Evolutionary conservation across 108 stramenopile species (phyloP).

Genomic region (Asterionellopsis glacialis): DNA sequence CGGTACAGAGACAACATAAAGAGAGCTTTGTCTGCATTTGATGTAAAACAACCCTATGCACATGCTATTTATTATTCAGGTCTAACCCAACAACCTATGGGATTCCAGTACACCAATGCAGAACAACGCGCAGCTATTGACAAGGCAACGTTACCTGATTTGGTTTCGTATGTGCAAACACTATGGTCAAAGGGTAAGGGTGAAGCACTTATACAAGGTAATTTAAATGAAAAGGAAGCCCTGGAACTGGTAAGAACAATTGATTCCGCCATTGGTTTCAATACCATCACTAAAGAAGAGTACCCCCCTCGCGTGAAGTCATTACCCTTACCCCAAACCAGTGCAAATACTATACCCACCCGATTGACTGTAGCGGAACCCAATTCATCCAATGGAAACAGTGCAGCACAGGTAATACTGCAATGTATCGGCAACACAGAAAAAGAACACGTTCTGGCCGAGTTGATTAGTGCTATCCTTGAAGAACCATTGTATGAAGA

Average conservation of each 20-base stretch:
- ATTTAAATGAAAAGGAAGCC: constrained; percentile 68
- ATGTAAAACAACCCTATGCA: constrained; percentile 79
- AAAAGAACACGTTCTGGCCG: constrained; percentile 69
- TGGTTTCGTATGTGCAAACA: constrained; percentile 46
- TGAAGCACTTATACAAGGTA: constrained; percentile 77
- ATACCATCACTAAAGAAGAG: constrained; percentile 48
- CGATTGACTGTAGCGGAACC: constrained; percentile 62
- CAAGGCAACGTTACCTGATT: constrained; percentile 36
- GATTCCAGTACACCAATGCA: constrained; percentile 55
- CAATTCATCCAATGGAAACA: constrained; percentile 70
- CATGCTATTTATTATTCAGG: constrained; percentile 61
- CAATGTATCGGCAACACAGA: constrained; percentile 59
- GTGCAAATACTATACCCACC: constrained; percentile 21
- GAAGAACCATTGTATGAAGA: constrained; percentile 87
- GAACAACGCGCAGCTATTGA: constrained; percentile 47
- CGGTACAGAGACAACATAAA: constrained; percentile 73
- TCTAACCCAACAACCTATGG: constrained; percentile 46
- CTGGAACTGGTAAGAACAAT: constrained; percentile 54
- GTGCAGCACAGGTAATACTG: constrained; percentile 59
- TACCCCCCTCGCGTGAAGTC: constrained; percentile 56
- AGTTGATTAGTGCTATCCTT: constrained; percentile 64
- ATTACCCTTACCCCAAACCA: constrained; percentile 44
- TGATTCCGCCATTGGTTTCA: constrained; percentile 63
- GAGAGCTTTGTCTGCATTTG: constrained; percentile 45
- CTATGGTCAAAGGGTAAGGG: constrained; percentile 75